Evolutionary conservation across 768 basidiomycete genomes (phyloP), one percentile per base, ranked within the genome.

Genomic region (Termitomyces sp.): DNA sequence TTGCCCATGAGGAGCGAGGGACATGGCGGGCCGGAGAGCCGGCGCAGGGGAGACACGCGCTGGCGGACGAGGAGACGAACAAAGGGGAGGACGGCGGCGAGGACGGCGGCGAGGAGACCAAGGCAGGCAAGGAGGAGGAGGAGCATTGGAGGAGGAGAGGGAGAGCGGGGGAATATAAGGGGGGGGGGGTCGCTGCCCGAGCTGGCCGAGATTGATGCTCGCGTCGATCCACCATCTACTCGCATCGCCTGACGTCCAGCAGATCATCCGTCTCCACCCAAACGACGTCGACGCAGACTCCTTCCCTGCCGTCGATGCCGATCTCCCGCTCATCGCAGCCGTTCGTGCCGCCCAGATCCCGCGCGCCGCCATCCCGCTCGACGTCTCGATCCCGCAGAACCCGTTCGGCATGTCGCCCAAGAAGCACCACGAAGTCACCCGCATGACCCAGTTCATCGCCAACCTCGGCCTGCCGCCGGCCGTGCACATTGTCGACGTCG

Each of bases 331-430:
- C 5, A 47, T 70, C 23, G 56, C 65, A n/a, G 52, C 60, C 32
- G 62, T 71, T 38, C 66, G 63, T 16, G 23, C n/a, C 19, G 46
- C 63, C 7, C 67, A 71, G 53, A 59, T 70, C 12, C 63, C 62
- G 12, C 68, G 72, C 16, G 25, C 31, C 1, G 65, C 73, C 3
- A 57, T 73, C 31, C 7, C 45, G 40, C 56, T 71, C 25, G 8
- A 12, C n/a, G 38, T 34, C 21, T 63, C 60, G 41, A 57, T 63
- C 10, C 42, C 58, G 11, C 63, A 60, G 27, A 60, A 65, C 9
- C 21, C 60, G 4, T 64, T 68, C 44, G 85, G 88, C 16, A 85
- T 89, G 81, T 88, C 87, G 4, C 87, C 87, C 5, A 91, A 91
- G 68, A 91, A 91, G 66, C 71, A 73, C 2, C 89, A 91, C 60